A percentile compares a stretch with the other conserved stretches of the same genome.
These are phyloP conservation scores for Xylaria nigripes DNA, from an alignment of 495 filamentous ascomycete genomes.

Conservation along the genomic window DNA sequence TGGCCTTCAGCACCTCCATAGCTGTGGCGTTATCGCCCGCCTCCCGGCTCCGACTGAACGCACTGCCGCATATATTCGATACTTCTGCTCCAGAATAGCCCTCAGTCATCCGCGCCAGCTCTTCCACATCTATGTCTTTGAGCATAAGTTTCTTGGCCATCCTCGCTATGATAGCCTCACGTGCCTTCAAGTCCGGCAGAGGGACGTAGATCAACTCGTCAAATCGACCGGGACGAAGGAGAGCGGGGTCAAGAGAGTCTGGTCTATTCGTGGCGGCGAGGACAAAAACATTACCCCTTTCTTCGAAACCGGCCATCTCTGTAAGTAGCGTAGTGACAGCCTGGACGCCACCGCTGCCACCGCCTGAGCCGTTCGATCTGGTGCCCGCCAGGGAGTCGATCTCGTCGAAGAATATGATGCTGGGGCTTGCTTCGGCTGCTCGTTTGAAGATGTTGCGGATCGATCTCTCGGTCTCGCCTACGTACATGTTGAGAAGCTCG, in stretches of 20 bases:
- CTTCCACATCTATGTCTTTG: slow-evolving; percentile 51
- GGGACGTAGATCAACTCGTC: slow-evolving; percentile 87
- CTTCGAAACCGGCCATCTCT: slow-evolving; percentile 94
- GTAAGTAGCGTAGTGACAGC: slow-evolving; percentile 86
- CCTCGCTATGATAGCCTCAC: slow-evolving; percentile 66
- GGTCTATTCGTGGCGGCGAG: slow-evolving; percentile 95
- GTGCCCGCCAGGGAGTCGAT: slow-evolving; percentile 87
- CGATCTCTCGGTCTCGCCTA: slow-evolving; percentile 88
- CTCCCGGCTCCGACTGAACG: slow-evolving; percentile 32
- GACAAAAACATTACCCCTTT: slow-evolving; percentile 72
- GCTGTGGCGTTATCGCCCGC: slow-evolving; percentile 27
- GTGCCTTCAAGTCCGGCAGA: slow-evolving; percentile 66
- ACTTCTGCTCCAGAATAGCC: slow-evolving; percentile 89
- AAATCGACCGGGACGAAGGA: slow-evolving; percentile 82
- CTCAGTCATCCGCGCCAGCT: slow-evolving; percentile 61
- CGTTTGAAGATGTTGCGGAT: slow-evolving; percentile 83
- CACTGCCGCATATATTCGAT: slow-evolving; percentile 61
- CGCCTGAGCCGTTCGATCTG: slow-evolving; percentile 42
- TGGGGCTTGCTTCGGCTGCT: slow-evolving; percentile 76
- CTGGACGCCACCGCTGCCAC: slow-evolving; percentile 51
- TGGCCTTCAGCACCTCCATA: slow-evolving; percentile 56
- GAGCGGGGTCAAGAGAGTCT: slow-evolving; percentile 74
- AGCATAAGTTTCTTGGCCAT: slow-evolving; percentile 21
- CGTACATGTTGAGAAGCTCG: slow-evolving; percentile 94
- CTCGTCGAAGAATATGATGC: slow-evolving; percentile 98